phyloP scores from a whole-genome alignment of 345 rosid species.

The Anastatica hierochuntica region DNA sequence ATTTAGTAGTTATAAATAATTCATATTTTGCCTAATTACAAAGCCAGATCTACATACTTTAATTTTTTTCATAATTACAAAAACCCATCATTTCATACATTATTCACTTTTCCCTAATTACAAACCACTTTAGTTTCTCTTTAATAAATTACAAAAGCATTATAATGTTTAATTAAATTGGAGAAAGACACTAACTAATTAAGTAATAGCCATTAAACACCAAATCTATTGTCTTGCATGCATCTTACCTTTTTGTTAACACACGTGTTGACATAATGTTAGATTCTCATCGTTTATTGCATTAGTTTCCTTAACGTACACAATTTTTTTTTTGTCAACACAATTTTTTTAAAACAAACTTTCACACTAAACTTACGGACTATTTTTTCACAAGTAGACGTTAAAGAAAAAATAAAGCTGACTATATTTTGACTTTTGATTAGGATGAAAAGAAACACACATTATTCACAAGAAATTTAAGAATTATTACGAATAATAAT shows the following conservation, averaged over 20 bases:
- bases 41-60: neutral
- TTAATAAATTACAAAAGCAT: neutral
- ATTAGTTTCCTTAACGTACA: neutral
- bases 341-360: neutral
- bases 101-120: neutral
- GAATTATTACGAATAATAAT: no score
- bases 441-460: no score
- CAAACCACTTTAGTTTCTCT: neutral
- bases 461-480: no score
- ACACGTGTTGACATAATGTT: neutral
- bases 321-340: constrained; percentile 2
- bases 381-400: no score
- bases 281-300: constrained; percentile 6
- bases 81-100: neutral
- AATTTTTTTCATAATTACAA: neutral
- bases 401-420: no score
- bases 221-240: constrained; percentile 15
- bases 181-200: no score
- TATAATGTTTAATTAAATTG: neutral
- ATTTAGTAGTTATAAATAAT: no score
- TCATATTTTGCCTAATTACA: no score
- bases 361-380: neutral
- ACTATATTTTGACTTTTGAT: no score
- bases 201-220: neutral
- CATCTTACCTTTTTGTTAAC: neutral